A percentile compares a stretch with the other conserved stretches of the same genome.
These are phyloP conservation scores for Cairneyella variabilis DNA, from an alignment of 495 filamentous ascomycete genomes.

Conservation along the genomic window DNA sequence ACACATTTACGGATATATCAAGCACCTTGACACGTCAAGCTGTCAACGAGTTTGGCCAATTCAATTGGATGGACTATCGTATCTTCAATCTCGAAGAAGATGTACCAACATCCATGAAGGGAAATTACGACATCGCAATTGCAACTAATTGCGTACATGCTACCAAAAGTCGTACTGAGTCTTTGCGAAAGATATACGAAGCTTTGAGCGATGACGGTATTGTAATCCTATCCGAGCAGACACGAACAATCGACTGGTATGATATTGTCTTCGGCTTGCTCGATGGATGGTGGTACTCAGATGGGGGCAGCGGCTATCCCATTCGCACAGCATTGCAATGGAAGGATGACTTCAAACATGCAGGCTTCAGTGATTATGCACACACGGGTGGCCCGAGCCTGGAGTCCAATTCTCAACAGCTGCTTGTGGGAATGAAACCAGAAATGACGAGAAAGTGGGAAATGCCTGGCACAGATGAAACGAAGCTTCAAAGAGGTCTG, in stretches of 20 bases:
- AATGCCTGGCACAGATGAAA: not conserved
- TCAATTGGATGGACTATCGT: conserved; percentile 18
- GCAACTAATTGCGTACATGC: conserved; percentile 47
- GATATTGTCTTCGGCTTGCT: conserved; percentile 39
- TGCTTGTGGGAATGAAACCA: conserved; percentile 13
- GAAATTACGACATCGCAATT: conserved; percentile 46
- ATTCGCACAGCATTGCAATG: conserved; percentile 32
- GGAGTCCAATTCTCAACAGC: conserved; percentile 35
- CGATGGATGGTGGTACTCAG: conserved; percentile 46
- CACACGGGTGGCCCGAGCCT: conserved; percentile 39
- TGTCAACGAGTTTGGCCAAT: conserved; percentile 35
- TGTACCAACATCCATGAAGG: conserved; percentile 35
- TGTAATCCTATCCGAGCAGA: conserved; percentile 16
- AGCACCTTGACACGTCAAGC: conserved; percentile 44
- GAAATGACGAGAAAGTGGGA: not conserved
- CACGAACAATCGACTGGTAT: conserved; percentile 26
- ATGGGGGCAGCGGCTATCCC: conserved; percentile 41
- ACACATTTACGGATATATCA: conserved; percentile 48
- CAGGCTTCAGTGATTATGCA: conserved; percentile 41
- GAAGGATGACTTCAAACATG: conserved; percentile 33
- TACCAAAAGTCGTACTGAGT: conserved; percentile 39
- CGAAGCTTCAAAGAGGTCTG: not conserved
- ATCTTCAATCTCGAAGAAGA: conserved; percentile 44
- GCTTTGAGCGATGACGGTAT: conserved; percentile 21
- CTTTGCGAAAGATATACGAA: conserved; percentile 36